Percentiles rank a stretch among this genome's conserved stretches.
phyloP scores from a whole-genome alignment of 2,329 filamentous ascomycete genomes.

The Sporothrix pallida region DNA sequence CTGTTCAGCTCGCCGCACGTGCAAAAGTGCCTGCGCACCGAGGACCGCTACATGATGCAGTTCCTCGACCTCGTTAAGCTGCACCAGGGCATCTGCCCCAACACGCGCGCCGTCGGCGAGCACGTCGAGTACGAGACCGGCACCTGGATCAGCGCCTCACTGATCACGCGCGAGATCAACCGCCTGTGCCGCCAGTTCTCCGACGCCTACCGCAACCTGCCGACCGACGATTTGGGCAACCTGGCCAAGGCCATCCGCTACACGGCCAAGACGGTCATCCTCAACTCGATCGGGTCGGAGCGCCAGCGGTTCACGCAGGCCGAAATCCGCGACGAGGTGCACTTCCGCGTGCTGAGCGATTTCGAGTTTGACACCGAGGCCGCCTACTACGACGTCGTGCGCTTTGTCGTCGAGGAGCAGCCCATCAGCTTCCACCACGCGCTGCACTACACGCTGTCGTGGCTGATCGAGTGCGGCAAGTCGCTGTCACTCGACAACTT shows the following conservation, averaged over 20 bases:
- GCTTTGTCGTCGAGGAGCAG: slow-evolving; percentile 86
- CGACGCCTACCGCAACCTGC: slow-evolving; percentile 77
- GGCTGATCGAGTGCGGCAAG: slow-evolving; percentile 90
- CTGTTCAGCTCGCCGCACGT: slow-evolving; percentile 88
- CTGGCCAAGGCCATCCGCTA: slow-evolving; percentile 75
- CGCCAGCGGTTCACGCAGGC: slow-evolving; percentile 81
- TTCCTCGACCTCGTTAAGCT: slow-evolving; percentile 95
- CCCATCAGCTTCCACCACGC: slow-evolving; percentile 97
- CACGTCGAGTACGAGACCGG: slow-evolving; percentile 99
- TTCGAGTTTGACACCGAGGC: slow-evolving; percentile 76
- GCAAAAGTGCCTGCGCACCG: slow-evolving; percentile 79
- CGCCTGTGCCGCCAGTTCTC: slow-evolving; percentile 86
- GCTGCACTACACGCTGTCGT: slow-evolving; percentile 93
- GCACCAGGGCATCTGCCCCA: slow-evolving; percentile 96
- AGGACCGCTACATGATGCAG: slow-evolving; percentile 87
- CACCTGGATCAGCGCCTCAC: slow-evolving; percentile 93
- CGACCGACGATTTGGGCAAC: slow-evolving; percentile 66
- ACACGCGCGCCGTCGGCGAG: slow-evolving; percentile 87
- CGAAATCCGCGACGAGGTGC: slow-evolving; percentile 85
- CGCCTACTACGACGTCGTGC: slow-evolving; percentile 70
- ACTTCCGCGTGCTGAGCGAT: slow-evolving; percentile 76
- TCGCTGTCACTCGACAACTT: slow-evolving; percentile 72
- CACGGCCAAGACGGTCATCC: slow-evolving; percentile 80
- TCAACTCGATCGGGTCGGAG: slow-evolving; percentile 90
- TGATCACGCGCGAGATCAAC: slow-evolving; percentile 95